A percentile compares a stretch with the other conserved stretches of the same genome.
Evolutionary conservation across 2,329 filamentous ascomycete genomes (phyloP).

Genomic region (Grosmannia clavigera): DNA sequence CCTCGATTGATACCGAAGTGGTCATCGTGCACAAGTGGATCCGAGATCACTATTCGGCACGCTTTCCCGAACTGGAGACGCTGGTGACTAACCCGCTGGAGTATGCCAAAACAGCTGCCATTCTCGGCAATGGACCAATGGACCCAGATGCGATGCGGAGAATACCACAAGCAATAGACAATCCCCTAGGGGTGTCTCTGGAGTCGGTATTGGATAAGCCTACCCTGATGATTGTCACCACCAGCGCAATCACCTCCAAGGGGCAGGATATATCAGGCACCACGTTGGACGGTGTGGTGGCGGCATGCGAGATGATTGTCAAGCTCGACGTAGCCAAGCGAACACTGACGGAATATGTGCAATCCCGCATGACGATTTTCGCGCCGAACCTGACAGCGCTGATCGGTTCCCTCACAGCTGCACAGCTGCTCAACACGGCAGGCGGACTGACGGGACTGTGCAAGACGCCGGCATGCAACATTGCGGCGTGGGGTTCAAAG

Average conservation of each 20-base stretch:
- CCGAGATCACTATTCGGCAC: constrained; percentile 84
- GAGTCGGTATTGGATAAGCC: constrained; percentile 77
- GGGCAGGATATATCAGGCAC: constrained; percentile 64
- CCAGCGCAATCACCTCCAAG: constrained; percentile 84
- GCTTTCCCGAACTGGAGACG: constrained; percentile 85
- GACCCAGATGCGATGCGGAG: constrained; percentile 68
- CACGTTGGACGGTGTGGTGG: constrained; percentile 61
- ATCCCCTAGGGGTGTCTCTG: constrained; percentile 62
- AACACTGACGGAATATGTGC: constrained; percentile 82
- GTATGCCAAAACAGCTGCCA: constrained; percentile 89
- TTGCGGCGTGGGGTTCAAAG: constrained; percentile 82
- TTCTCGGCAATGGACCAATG: constrained; percentile 85
- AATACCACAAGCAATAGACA: constrained; percentile 64
- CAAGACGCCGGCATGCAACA: constrained; percentile 87
- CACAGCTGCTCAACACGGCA: constrained; percentile 89
- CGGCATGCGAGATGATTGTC: constrained; percentile 81
- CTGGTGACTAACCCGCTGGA: constrained; percentile 86
- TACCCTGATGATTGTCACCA: constrained; percentile 86
- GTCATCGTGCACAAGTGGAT: constrained; percentile 92
- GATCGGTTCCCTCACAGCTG: constrained; percentile 84
- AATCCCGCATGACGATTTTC: constrained; percentile 93
- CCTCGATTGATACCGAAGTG: constrained; percentile 86
- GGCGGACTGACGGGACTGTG: constrained; percentile 80
- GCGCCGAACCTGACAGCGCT: constrained; percentile 86
- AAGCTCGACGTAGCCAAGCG: constrained; percentile 77